phyloP scores from a whole-genome alignment of 2,329 filamentous ascomycete genomes.

The Penicillium olsonii region DNA sequence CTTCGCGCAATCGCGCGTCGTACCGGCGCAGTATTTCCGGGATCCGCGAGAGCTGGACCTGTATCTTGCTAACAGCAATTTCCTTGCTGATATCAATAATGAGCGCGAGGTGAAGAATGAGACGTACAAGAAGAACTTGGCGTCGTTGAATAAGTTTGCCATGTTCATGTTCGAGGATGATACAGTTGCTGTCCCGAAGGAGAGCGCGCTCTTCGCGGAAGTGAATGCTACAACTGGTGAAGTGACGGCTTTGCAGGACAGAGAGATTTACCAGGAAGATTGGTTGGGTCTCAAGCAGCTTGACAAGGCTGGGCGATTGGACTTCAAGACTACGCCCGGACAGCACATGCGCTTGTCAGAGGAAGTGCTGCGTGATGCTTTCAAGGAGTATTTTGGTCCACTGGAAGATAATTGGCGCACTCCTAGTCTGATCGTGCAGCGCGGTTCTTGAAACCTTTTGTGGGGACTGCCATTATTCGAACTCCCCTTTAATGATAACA shows the following conservation, averaged over 20 bases:
- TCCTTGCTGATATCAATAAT: conserved; percentile 95
- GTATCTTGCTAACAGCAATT: conserved; percentile 81
- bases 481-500: conserved; percentile 9
- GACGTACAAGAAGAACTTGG: conserved; percentile 71
- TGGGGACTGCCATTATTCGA: neutral
- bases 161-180: conserved; percentile 92
- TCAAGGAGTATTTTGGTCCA: conserved; percentile 54
- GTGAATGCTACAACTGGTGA: conserved; percentile 68
- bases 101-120: conserved; percentile 75
- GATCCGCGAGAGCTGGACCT: conserved; percentile 65
- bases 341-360: conserved; percentile 80
- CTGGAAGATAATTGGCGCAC: conserved; percentile 20
- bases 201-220: conserved; percentile 88
- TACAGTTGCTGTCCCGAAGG: conserved; percentile 81
- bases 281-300: conserved; percentile 84
- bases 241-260: conserved; percentile 66
- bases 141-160: conserved; percentile 71
- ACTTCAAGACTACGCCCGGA: conserved; percentile 72
- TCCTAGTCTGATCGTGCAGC: conserved; percentile 22
- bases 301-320: conserved; percentile 75
- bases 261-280: conserved; percentile 80
- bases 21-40: conserved; percentile 95
- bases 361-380: conserved; percentile 64
- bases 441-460: neutral
- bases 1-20: conserved; percentile 75